Conservation (phyloP, 768 basidiomycete genomes). For the Rhodotorula graminis region DNA sequence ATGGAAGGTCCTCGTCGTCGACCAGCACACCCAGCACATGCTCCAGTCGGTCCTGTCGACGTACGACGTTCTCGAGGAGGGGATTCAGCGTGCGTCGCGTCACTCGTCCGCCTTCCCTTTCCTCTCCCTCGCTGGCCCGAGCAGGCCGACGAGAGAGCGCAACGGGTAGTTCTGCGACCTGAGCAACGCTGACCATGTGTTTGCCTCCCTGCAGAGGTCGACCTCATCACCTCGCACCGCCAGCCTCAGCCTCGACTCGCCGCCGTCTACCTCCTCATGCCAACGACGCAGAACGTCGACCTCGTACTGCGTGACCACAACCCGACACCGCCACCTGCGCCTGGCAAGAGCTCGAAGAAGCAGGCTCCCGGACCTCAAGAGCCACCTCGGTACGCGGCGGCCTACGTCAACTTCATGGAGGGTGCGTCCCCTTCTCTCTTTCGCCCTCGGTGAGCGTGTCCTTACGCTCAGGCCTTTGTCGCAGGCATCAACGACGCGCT, state of each 20-base stretch:
- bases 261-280: conserved; percentile 89
- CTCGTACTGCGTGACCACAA: conserved; percentile 80
- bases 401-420: conserved; percentile 90
- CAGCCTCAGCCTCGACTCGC: conserved; percentile 79
- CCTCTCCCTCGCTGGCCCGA: background rate
- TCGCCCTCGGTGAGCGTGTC: background rate
- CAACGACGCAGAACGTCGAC: conserved; percentile 88
- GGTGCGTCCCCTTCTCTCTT: conserved; percentile 52
- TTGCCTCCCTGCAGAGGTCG: conserved; percentile 63
- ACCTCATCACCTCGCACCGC: conserved; percentile 76
- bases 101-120: background rate
- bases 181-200: background rate
- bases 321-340: conserved; percentile 27
- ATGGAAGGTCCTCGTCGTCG: conserved; percentile 98
- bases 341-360: conserved; percentile 26
- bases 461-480: background rate
- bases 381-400: conserved; percentile 62
- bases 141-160: too few species aligned
- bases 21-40: conserved; percentile 80
- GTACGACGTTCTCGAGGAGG: conserved; percentile 90
- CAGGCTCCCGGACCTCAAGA: conserved; percentile 10
- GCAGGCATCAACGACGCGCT: conserved; percentile 72
- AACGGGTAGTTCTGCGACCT: background rate
- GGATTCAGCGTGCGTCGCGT: conserved; percentile 80
- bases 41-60: conserved; percentile 80